Base-by-base conservation (phyloP, 495 filamentous ascomycete species). In the Gamarada debralockiae region DNA sequence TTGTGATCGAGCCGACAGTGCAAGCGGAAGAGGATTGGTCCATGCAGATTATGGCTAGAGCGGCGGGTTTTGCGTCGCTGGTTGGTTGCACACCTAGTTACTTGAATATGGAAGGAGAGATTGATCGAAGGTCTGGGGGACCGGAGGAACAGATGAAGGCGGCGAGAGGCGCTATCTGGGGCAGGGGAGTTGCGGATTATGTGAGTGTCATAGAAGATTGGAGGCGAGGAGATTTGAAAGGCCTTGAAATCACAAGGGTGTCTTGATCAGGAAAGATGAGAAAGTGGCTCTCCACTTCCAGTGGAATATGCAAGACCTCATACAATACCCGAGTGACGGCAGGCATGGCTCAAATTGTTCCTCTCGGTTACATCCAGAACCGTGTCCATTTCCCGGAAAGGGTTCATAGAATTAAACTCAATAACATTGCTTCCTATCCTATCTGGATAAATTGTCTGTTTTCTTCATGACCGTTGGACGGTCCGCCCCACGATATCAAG, bases 21-120 rank as follows among this genome's bases (percentile, higher is more conserved):
- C 63, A 61, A 24, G 73, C 67, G 3, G 72, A 74, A 53, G 74
- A 79, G 50, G 65, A 63, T 12, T 83, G 78, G 78, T 61, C 60
- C 8, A 55, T 54, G 44, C 62, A 68, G 55, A 67, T 81, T 23
- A 21, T 75, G 56, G 47, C 52, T 40, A 63, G 64, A 8, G 74
- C 75, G 0, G 60, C 48, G 1, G 68, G 62, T 15, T 67, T 76
- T 38, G 66, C 67, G 1, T 62, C 59, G 3, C 46, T 76, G 5
- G 51, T 59, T 1, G 65, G 71, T 13, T 86, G 81, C 65, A 83
- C 79, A 7, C 81, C 82, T 1, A 66, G 76, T 13, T 84, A 84
- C 55, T 68, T 72, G 43, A 85, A 75, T 27, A 61, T 50, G 10
- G 75, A 83, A 55, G 80, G 71, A 3, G 63, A 67, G 21, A n/a